These are phyloP conservation scores for Cephaloascus fragrans DNA, from an alignment of 805 yeast genomes.

Conservation along the genomic window DNA sequence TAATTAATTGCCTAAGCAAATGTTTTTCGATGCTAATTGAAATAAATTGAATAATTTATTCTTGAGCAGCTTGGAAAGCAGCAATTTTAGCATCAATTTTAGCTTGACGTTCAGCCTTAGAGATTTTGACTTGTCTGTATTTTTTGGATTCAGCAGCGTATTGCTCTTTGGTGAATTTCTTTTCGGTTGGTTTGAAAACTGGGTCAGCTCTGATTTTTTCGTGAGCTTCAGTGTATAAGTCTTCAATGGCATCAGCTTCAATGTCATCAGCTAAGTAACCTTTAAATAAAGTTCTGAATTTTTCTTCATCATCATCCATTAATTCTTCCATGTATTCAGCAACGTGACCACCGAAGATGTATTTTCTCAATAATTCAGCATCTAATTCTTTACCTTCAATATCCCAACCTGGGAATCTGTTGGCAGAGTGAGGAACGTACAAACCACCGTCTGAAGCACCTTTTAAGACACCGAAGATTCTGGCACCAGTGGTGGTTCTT, in stretches of 20 bases:
- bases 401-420: constrained; percentile 99
- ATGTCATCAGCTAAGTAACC: constrained; percentile 94
- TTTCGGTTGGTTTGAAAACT: constrained; percentile 75
- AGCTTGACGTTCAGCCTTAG: constrained; percentile 86
- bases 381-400: constrained; percentile 97
- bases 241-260: constrained; percentile 96
- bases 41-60: constrained; percentile 13
- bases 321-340: constrained; percentile 99
- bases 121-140: constrained; percentile 79
- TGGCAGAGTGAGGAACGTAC: constrained; percentile 97
- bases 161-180: constrained; percentile 94
- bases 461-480: constrained; percentile 98
- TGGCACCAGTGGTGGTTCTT: constrained; percentile 99
- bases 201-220: constrained; percentile 96
- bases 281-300: constrained; percentile 93
- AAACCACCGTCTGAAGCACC: constrained; percentile 99
- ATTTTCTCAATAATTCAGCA: constrained; percentile 93
- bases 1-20: too few relatives aligned
- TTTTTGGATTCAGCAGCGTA: constrained; percentile 95
- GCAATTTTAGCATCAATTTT: constrained; percentile 90
- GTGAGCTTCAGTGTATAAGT: constrained; percentile 90
- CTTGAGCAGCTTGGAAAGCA: constrained; percentile 55
- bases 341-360: constrained; percentile 99
- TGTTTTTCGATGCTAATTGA: neutral
- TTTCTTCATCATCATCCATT: constrained; percentile 99